phyloP scores from a whole-genome alignment of 345 rosid genomes.

The Populus ilicifolia region DNA sequence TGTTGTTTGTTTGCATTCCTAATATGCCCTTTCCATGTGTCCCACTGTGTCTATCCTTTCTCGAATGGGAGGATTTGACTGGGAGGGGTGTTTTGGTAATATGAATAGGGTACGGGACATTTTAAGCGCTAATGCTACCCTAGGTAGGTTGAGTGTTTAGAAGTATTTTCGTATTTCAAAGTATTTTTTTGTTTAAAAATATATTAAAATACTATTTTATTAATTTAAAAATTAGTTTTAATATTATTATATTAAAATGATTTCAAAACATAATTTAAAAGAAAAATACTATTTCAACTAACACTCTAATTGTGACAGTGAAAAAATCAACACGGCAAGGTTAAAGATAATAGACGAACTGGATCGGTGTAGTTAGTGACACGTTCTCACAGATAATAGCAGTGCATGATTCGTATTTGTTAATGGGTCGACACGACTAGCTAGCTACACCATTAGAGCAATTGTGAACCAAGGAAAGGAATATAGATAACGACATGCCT shows the following conservation, averaged over 20 bases:
- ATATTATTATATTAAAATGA: too few relatives aligned
- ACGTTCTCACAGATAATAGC: not conserved
- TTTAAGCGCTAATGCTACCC: not conserved
- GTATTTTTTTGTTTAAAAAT: too few relatives aligned
- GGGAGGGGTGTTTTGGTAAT: not conserved
- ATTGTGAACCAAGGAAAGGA: not conserved
- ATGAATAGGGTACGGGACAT: not conserved
- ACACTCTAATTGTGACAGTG: not conserved
- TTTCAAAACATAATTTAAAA: not conserved
- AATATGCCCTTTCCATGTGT: slow-evolving; percentile 20
- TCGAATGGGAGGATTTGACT: not conserved
- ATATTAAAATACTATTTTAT: too few relatives aligned
- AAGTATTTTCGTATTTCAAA: too few relatives aligned
- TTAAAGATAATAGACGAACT: slow-evolving; percentile 5
- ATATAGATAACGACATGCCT: not conserved
- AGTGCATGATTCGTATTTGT: not conserved
- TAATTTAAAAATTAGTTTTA: too few relatives aligned
- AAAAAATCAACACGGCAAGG: slow-evolving; percentile 6
- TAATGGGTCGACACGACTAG: not conserved
- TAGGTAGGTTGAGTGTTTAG: too few relatives aligned
- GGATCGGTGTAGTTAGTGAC: not conserved
- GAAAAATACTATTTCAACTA: too few relatives aligned
- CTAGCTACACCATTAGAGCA: not conserved
- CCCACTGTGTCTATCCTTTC: not conserved
- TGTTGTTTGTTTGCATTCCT: not conserved